phyloP scores from a whole-genome alignment of 495 filamentous ascomycete species.

The Xylaria curta region DNA sequence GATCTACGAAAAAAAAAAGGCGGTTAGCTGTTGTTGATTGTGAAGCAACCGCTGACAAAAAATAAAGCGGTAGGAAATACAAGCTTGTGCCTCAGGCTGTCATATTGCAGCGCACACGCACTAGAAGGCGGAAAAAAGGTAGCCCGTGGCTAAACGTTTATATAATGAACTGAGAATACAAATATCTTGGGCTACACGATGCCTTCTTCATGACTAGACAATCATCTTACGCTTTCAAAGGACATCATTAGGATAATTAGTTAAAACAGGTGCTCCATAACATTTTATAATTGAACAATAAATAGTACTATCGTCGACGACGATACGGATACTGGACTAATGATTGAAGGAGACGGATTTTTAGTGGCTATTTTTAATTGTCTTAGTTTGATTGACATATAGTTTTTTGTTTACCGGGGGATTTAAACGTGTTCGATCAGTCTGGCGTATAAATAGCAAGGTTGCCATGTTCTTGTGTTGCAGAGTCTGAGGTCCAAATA shows the following conservation, averaged over 20 bases:
- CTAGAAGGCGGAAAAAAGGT: not conserved
- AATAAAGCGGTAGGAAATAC: not conserved
- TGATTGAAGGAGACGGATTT: not conserved
- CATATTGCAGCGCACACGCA: not conserved
- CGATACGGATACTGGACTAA: not conserved
- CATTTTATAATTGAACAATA: not conserved
- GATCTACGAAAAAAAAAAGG: not conserved
- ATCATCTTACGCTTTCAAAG: not conserved
- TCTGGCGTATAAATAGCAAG: not conserved
- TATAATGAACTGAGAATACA: not conserved
- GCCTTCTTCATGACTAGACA: not conserved
- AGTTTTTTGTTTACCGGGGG: not conserved
- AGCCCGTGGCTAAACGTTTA: not conserved
- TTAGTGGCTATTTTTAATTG: not conserved
- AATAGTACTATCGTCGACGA: not conserved
- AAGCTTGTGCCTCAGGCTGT: not conserved
- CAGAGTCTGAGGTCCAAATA: not conserved
- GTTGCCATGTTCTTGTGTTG: not conserved
- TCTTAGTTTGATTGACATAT: not conserved
- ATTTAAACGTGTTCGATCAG: not conserved
- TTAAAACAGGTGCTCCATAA: not conserved
- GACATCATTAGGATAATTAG: not conserved
- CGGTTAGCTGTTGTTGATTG: not conserved
- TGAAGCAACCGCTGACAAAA: not conserved
- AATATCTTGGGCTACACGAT: not conserved